Evolutionary conservation across 345 rosid genomes (phyloP).

Genomic region (Euphorbia tirucalli): DNA sequence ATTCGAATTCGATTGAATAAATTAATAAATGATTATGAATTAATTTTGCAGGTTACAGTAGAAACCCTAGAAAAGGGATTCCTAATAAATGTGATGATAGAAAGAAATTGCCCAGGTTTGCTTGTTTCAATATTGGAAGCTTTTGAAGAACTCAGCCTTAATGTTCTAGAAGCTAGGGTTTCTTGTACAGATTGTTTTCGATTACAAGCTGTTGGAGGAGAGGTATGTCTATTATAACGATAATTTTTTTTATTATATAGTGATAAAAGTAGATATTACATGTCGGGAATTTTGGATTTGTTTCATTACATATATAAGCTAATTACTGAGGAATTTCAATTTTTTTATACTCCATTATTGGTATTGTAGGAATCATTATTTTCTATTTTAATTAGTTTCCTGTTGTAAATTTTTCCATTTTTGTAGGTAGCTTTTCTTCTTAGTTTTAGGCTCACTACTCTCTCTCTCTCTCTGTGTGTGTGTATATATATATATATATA

Average conservation of each 20-base stretch:
- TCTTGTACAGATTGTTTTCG: slow-evolving; percentile 73
- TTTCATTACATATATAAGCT: neutral
- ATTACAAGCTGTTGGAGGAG: slow-evolving; percentile 71
- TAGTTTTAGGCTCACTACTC: neutral
- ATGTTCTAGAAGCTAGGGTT: slow-evolving; percentile 89
- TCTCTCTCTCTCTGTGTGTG: neutral
- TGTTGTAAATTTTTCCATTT: neutral
- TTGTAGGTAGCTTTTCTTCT: neutral
- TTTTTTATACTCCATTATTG: neutral
- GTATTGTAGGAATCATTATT: neutral
- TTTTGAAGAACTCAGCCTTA: slow-evolving; percentile 76
- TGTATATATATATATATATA: neutral
- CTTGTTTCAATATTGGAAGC: slow-evolving; percentile 78
- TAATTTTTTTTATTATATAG: no score
- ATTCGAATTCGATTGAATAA: neutral
- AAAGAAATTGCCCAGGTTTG: slow-evolving; percentile 66
- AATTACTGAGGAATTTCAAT: neutral
- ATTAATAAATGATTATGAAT: no score
- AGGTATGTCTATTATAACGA: slow-evolving; percentile 41
- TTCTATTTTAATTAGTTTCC: neutral
- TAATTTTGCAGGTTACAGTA: slow-evolving; percentile 57
- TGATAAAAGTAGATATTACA: neutral
- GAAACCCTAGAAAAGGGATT: slow-evolving; percentile 83
- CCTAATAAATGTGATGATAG: slow-evolving; percentile 56
- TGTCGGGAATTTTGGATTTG: neutral